Base-by-base conservation (phyloP, 768 basidiomycete species). In the Rhodotorula paludigena region DNA sequence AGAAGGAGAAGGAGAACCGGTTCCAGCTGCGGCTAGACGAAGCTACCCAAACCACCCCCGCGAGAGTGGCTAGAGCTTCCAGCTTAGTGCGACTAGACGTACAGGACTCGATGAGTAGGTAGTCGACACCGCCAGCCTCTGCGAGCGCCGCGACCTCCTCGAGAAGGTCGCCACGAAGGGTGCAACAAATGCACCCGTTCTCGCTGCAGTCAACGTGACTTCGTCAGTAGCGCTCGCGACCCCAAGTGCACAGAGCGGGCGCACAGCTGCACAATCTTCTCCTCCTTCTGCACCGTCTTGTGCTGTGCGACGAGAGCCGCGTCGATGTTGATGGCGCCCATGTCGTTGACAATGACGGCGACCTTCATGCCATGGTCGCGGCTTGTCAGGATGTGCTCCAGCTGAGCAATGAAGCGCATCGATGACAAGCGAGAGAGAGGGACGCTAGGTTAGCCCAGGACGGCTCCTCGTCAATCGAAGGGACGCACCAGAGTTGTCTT, bases 171-270 rank as follows among this genome's bases (percentile, higher is more conserved):
- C 74, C 76, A 39, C 78, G 75, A 6, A 79, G 69, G 7, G 77
- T 79, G 66, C 78, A 77, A 72, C 78, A 78, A 56, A 79, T 78
- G 61, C 78, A 78, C 8, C 78, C 74, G 38, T n/a, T n/a, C n/a
- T n/a, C n/a, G n/a, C n/a, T 23, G 42, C 30, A 23, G n/a, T 16
- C 25, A 38, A 12, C 21, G 23, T 33, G 35, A 38, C 21, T n/a
- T n/a, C 33, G 38, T 5, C n/a, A 48, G 38, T 30, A 30, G n/a
- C n/a, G n/a, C n/a, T n/a, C n/a, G n/a, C n/a, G n/a, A n/a, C n/a
- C n/a, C n/a, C n/a, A n/a, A n/a, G n/a, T n/a, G n/a, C n/a, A n/a
- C n/a, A n/a, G n/a, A n/a, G n/a, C n/a, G n/a, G n/a, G n/a, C n/a
- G n/a, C n/a, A n/a, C n/a, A 79, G 73, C 66, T 75, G 73, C 0